A percentile compares a stretch with the other conserved stretches of the same genome.
phyloP scores from a whole-genome alignment of 805 yeast species.

The Hanseniaspora singularis region DNA sequence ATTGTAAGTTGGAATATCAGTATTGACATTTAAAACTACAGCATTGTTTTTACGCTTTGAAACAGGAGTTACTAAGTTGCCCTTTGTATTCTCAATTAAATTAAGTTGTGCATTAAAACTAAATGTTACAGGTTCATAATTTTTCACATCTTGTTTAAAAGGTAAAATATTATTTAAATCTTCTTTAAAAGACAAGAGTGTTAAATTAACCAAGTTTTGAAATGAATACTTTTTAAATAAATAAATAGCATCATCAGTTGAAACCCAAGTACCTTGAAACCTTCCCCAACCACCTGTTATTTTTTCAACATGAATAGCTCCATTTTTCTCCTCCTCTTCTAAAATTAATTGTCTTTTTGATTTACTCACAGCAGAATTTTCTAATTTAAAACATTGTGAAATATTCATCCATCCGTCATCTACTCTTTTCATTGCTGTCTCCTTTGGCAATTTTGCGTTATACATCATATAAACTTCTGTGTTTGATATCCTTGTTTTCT shows the following conservation, averaged over 20 bases:
- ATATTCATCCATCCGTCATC: constrained; percentile 90
- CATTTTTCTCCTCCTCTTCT: constrained; percentile 64
- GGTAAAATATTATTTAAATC: constrained; percentile 36
- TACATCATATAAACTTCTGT: constrained; percentile 7
- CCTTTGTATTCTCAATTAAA: background rate
- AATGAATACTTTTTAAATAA: constrained; percentile 44
- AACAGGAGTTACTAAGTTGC: no score
- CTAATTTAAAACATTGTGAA: constrained; percentile 68
- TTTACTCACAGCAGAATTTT: constrained; percentile 49
- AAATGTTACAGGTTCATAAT: constrained; percentile 16
- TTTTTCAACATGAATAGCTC: constrained; percentile 46
- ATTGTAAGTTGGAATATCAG: no score
- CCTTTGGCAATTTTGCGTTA: constrained; percentile 21
- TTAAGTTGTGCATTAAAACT: background rate
- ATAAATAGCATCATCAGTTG: constrained; percentile 50
- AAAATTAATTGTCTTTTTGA: constrained; percentile 66
- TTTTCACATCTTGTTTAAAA: constrained; percentile 29
- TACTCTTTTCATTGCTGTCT: constrained; percentile 62
- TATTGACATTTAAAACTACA: no score
- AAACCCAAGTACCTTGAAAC: constrained; percentile 82
- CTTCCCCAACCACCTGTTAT: constrained; percentile 79
- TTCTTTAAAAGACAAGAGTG: constrained; percentile 44
- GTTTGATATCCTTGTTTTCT: constrained; percentile 13
- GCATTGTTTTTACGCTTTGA: no score
- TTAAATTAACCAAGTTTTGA: constrained; percentile 36